phyloP scores from a whole-genome alignment of 257 asterid genomes.

The Nicotiana otophora region DNA sequence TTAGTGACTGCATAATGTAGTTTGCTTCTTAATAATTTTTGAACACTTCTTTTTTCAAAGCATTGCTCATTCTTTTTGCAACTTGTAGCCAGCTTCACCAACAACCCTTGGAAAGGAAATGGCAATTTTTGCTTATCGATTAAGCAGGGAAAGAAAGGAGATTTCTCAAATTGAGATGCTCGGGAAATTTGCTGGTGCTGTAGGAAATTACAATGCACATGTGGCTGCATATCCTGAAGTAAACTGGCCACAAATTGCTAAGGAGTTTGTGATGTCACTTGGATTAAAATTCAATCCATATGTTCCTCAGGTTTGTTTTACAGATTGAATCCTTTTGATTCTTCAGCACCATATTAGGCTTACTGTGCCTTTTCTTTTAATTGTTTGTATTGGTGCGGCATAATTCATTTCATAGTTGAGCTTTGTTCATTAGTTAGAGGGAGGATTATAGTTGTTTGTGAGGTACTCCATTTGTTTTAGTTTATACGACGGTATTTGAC shows the following conservation, averaged over 20 bases:
- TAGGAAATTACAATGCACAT: slow-evolving; percentile 56
- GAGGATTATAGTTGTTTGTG: background rate
- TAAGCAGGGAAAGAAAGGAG: slow-evolving; percentile 26
- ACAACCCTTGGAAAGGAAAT: slow-evolving; percentile 54
- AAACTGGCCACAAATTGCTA: slow-evolving; percentile 39
- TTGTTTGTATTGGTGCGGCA: background rate
- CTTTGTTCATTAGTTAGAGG: background rate
- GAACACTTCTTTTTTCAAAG: background rate
- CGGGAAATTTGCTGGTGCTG: slow-evolving; percentile 56
- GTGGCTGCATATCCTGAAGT: slow-evolving; percentile 40
- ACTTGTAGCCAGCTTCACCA: slow-evolving; percentile 49
- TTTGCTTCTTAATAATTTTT: background rate
- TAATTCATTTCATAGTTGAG: background rate
- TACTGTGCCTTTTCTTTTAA: background rate
- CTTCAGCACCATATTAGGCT: background rate
- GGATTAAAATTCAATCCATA: slow-evolving; percentile 46
- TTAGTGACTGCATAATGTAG: background rate
- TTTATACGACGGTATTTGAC: background rate
- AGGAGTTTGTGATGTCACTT: slow-evolving; percentile 40
- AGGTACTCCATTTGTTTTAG: background rate
- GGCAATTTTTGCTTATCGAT: slow-evolving; percentile 43
- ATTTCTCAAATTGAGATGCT: slow-evolving; percentile 31
- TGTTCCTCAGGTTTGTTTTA: slow-evolving; percentile 37
- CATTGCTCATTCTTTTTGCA: slow-evolving; percentile 1
- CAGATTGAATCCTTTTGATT: background rate